Evolutionary conservation across 495 filamentous ascomycete species (phyloP).

Genomic region (Niebla homalea): DNA sequence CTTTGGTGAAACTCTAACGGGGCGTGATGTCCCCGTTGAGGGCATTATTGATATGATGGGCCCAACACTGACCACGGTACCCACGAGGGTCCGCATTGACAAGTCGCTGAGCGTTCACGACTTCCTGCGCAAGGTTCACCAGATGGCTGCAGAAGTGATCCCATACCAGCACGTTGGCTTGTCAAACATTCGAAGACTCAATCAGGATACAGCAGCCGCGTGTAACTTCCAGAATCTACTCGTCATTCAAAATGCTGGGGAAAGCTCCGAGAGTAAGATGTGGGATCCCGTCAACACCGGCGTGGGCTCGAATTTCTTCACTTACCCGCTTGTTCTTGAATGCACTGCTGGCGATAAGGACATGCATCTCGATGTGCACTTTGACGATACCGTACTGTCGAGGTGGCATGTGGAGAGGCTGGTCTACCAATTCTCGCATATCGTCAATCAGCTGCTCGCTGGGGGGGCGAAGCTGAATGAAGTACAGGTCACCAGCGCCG

Average conservation of each 20-base stretch:
- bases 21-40: slow-evolving; percentile 36
- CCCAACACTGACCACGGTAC: slow-evolving; percentile 40
- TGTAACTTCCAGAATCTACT: slow-evolving; percentile 41
- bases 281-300: slow-evolving; percentile 7
- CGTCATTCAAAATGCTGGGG: slow-evolving; percentile 28
- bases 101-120: slow-evolving; percentile 23
- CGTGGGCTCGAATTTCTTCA: slow-evolving; percentile 32
- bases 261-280: slow-evolving; percentile 1
- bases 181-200: slow-evolving; percentile 41
- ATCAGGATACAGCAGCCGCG: slow-evolving; percentile 34
- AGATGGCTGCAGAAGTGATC: slow-evolving; percentile 24
- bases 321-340: slow-evolving; percentile 36
- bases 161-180: slow-evolving; percentile 34
- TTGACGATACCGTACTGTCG: slow-evolving; percentile 36
- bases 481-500: slow-evolving; percentile 27
- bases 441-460: slow-evolving; percentile 19
- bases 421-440: slow-evolving; percentile 29
- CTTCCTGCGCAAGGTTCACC: slow-evolving; percentile 31
- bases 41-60: slow-evolving; percentile 39
- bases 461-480: slow-evolving; percentile 20
- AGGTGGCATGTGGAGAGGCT: slow-evolving; percentile 31
- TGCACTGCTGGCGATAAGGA: slow-evolving; percentile 33
- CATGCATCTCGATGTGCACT: slow-evolving; percentile 48
- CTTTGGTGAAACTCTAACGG: slow-evolving; percentile 43
- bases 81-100: slow-evolving; percentile 32